Percentiles rank a stretch among this genome's conserved stretches.
Evolutionary conservation across 495 filamentous ascomycete genomes (phyloP).

Genomic region (Lophiostoma macrostomum): DNA sequence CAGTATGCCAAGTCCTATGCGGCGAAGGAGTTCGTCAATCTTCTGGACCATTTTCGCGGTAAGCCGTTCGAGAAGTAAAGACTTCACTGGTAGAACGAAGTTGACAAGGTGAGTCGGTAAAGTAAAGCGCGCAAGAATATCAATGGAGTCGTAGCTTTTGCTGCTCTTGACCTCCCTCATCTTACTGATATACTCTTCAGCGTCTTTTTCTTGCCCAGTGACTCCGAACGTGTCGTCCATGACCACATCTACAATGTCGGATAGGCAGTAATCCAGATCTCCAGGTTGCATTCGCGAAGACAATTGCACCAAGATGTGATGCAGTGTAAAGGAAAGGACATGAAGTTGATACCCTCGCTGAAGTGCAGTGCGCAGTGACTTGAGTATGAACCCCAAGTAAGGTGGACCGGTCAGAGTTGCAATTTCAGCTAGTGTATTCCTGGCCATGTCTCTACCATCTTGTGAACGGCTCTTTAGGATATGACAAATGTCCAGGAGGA

Average conservation of each 20-base stretch:
- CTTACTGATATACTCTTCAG: slow-evolving; percentile 87
- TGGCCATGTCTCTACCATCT: slow-evolving; percentile 84
- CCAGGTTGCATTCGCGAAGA: slow-evolving; percentile 72
- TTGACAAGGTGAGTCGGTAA: slow-evolving; percentile 70
- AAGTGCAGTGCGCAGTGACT: slow-evolving; percentile 80
- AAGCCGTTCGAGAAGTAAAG: slow-evolving; percentile 76
- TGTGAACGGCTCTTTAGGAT: slow-evolving; percentile 85
- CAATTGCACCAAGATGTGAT: slow-evolving; percentile 71
- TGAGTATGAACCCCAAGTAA: slow-evolving; percentile 89
- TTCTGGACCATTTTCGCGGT: slow-evolving; percentile 75
- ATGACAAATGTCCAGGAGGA: slow-evolving; percentile 87
- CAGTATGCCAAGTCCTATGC: slow-evolving; percentile 77
- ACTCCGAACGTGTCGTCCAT: slow-evolving; percentile 98
- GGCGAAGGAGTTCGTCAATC: slow-evolving; percentile 82
- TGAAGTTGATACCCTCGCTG: slow-evolving; percentile 87
- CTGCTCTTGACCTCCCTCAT: slow-evolving; percentile 98
- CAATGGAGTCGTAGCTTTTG: slow-evolving; percentile 97
- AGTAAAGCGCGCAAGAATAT: slow-evolving; percentile 77
- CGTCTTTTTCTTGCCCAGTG: slow-evolving; percentile 96
- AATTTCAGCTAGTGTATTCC: slow-evolving; percentile 83
- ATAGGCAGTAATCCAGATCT: slow-evolving; percentile 83
- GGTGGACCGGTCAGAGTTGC: slow-evolving; percentile 70
- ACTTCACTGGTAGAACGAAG: slow-evolving; percentile 71
- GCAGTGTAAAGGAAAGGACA: slow-evolving; percentile 90
- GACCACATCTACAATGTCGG: slow-evolving; percentile 72